Base-by-base conservation (phyloP, 805 yeast species). In the Wickerhamomyces silvicola region DNA sequence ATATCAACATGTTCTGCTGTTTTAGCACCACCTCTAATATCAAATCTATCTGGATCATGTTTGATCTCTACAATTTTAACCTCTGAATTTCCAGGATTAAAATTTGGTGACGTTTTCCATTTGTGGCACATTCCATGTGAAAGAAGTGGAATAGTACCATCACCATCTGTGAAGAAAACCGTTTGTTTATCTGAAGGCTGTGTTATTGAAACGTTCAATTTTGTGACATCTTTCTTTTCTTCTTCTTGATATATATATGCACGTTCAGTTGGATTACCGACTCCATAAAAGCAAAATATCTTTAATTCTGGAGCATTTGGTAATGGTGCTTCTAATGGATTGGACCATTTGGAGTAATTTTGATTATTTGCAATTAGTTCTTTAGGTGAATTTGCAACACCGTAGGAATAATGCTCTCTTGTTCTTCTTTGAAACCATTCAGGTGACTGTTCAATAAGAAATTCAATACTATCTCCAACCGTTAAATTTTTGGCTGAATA, bases 1-100 rank as follows among this genome's bases (percentile, higher is more conserved):
- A 92, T 88, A 54, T 92, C 98, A 18, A 92, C 98, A 57, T 92
- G 98, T 49, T 92, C 98, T 1, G 97, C 97, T 1, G 97, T 90
- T 54, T 82, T 83, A 9, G 96, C 94, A 10, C 98, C 98, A 17
- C 98, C 98, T 43, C 98, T 72, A 21, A 92, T 83, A 60, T 92
- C 98, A 48, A 83, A 87, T 43, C 84, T 64, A 50, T 85, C 95
- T 0, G 98, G 98, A 52, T 88, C 94, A 50, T 92, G 96, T 48
- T 74, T 72, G 64, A 92, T 81, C 59, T 92, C 98, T 10, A 90
- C 95, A 30, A 87, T 68, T 15, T 75, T 88, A 14, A 90, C 94
- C 13, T 65, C 49, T 2, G 75, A 59, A 7, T 70, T 68, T 1
- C 83, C 94, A 2, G 98, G 98, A 54, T 92, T 92, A 57, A 68